Evolutionary conservation across 257 asterid species (phyloP), one percentile per base, ranked within the genome.

Genomic region (Hygrophila difformis): DNA sequence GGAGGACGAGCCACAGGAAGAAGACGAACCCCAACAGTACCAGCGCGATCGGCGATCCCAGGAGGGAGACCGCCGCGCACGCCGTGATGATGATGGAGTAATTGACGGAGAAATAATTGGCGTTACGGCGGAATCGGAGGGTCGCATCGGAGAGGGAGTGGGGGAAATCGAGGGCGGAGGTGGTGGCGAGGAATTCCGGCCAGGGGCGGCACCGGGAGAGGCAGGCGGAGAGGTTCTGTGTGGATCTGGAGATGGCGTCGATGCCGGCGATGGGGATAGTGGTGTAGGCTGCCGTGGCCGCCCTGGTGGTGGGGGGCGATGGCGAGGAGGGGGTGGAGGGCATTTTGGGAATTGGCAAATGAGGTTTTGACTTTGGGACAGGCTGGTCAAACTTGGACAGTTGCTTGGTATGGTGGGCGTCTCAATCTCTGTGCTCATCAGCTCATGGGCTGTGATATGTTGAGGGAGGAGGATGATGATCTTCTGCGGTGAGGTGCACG

Each of bases 171-270:
- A 82, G 55, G 44, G 76, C 47, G 48, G 74, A 44, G 42, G 60
- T 56, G 48, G 76, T 54, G 23, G 81, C 58, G 34, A 86, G 53
- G 57, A 82, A 74, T 56, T 82, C 93, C 40, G 86, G 75, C 94
- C 93, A 79, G 14, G 94, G 81, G 13, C 93, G 84, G 71, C 61
- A 15, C 24, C 93, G 75, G 43, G 86, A 72, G 50, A 86, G 63
- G 56, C 56, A 57, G 54, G 81, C 44, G 15, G 70, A 65, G 24
- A 86, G 67, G 69, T 82, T 86, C 41, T 79, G 88, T 40, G 74
- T 31, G 2, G 96, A 86, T 33, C 93, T 63, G 61, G 66, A 63
- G 1, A 82, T 26, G 70, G 77, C 86, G 47, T 71, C 84, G 18
- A 64, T 9, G 38, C 48, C 75, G 56, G 89, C 71, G 31, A 79